A percentile compares a stretch with the other conserved stretches of the same genome.
phyloP scores from a whole-genome alignment of 2,329 filamentous ascomycete species.

The Immersiporthe knoxdaviesiana region DNA sequence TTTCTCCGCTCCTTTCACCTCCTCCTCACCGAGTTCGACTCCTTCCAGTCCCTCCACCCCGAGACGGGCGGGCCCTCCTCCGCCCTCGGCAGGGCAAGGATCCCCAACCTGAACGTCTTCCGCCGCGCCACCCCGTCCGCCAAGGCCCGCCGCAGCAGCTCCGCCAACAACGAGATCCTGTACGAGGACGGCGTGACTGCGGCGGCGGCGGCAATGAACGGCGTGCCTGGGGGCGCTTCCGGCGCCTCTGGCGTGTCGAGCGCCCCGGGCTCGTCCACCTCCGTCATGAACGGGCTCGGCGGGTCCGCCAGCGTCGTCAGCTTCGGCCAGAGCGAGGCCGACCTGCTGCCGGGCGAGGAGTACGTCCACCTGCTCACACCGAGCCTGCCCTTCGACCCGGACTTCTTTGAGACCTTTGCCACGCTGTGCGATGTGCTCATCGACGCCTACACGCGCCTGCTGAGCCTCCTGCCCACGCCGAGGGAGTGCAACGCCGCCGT shows the following conservation, averaged over 20 bases:
- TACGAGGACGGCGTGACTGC: constrained; percentile 33
- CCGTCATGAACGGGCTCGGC: constrained; percentile 37
- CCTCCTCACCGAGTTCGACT: constrained; percentile 88
- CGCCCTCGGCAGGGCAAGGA: constrained; percentile 74
- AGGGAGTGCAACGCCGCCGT: constrained; percentile 71
- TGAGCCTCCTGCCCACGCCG: constrained; percentile 75
- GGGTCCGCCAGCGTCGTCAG: constrained; percentile 53
- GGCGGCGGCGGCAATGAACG: constrained; percentile 31
- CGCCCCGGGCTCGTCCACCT: constrained; percentile 17
- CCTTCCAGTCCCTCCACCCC: constrained; percentile 85
- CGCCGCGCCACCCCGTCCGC: constrained; percentile 63
- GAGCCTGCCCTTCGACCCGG: constrained; percentile 89
- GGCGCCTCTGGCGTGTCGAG: constrained; percentile 1
- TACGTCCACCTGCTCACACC: constrained; percentile 91
- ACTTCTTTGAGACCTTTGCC: constrained; percentile 95
- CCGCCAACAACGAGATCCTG: constrained; percentile 44
- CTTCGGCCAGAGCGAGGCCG: constrained; percentile 63
- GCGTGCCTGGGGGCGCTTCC: constrained; percentile 32
- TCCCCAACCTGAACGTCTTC: constrained; percentile 88
- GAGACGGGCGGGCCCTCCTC: constrained; percentile 71
- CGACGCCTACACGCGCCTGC: constrained; percentile 82
- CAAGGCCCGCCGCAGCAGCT: constrained; percentile 60
- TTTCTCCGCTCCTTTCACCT: constrained; percentile 86
- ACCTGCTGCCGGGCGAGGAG: constrained; percentile 79
- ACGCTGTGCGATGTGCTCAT: constrained; percentile 95